Base-by-base conservation (phyloP, 495 filamentous ascomycete genomes). In the Hypomontagnella submonticulosa region DNA sequence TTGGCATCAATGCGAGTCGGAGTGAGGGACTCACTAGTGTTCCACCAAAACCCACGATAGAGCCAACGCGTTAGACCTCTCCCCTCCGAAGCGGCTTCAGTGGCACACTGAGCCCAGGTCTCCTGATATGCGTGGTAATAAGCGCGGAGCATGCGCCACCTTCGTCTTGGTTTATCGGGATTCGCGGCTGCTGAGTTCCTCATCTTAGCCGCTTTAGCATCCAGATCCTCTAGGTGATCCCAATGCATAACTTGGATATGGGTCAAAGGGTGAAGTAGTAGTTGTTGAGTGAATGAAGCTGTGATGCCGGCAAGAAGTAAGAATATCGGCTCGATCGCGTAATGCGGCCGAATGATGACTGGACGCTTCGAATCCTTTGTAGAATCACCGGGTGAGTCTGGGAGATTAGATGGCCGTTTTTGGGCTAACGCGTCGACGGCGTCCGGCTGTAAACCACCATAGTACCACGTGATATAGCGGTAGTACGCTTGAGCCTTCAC, bases 401-500 rank as follows among this genome's bases (percentile, higher is more conserved):
- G 43, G 0, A 61, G 72, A 58, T 63, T 58, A 8, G 42, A 50
- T 20, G 76, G 79, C 16, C 76, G 66, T 71, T 73, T 79, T 47
- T 60, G 71, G 9, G 75, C 76, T 1, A 85, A 66, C 33, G 77
- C 71, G 40, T 80, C 63, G 18, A 83, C 63, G 27, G 74, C 69
- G 32, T 80, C 77, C 46, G 77, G 76, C 47, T 76, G 76, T 19
- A 86, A 63, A 32, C 82, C 81, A 8, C 90, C 88, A 68, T 97
- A 97, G 66, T 89, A 92, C 77, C 85, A 86, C 16, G 85, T 87
- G 32, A 96, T 80, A 70, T 92, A 97, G 12, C 77, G 81, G 75
- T 95, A 95, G 77, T 93, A 97, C 8, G 81, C 81, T 73, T 97
- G 93, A 7, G 89, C 88, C 73, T 97, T 96, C 66, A 96, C 78